A percentile compares a stretch with the other conserved stretches of the same genome.
phyloP scores from a whole-genome alignment of 179 eudicot genomes.

The Patellifolia procumbens region DNA sequence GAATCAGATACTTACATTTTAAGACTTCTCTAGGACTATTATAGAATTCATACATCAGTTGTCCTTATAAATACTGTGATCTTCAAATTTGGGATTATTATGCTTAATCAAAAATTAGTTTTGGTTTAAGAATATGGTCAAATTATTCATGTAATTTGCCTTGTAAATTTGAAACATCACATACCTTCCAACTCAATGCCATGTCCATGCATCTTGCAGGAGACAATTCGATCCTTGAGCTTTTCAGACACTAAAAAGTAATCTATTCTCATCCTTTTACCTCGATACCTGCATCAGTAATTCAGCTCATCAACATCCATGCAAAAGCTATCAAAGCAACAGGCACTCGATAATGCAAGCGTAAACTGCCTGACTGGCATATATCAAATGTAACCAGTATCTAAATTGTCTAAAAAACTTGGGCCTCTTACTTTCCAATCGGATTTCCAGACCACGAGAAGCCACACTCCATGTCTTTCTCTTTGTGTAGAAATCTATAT shows the following conservation, averaged over 20 bases:
- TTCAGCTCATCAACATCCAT: conserved; percentile 6
- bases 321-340: conserved; percentile 3
- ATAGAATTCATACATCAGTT: too few species aligned
- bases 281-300: conserved; percentile 77
- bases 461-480: conserved; percentile 84
- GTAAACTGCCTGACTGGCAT: not conserved
- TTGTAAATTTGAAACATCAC: not conserved
- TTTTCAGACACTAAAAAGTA: conserved; percentile 72
- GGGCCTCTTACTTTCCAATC: conserved; percentile 70
- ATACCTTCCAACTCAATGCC: conserved; percentile 89
- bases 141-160: not conserved
- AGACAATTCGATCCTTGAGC: conserved; percentile 65
- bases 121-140: not conserved
- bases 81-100: not conserved
- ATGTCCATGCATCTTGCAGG: conserved; percentile 83
- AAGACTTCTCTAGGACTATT: not conserved
- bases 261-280: conserved; percentile 97
- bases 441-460: conserved; percentile 99
- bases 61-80: not conserved
- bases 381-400: not conserved
- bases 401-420: not conserved
- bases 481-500: conserved; percentile 77
- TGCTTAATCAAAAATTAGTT: not conserved
- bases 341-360: not conserved
- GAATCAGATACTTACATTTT: not conserved